Evolutionary conservation across 2,329 filamentous ascomycete species (phyloP).

Genomic region (Rhexocercosporidium sp.): DNA sequence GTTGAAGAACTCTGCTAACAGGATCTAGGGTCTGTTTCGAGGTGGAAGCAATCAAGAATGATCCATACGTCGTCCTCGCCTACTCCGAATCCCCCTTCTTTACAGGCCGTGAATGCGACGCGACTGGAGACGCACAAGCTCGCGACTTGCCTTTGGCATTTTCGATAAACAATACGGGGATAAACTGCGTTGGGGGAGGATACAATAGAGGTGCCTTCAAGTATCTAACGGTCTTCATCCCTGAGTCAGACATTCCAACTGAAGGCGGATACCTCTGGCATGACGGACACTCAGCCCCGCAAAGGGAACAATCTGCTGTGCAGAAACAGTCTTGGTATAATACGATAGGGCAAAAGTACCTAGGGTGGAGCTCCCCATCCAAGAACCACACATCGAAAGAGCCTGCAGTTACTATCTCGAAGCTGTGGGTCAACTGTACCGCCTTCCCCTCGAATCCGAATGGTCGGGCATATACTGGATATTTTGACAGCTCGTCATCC

Average conservation of each 20-base stretch:
- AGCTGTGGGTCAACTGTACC: slow-evolving; percentile 48
- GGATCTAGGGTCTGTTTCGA: slow-evolving; percentile 44
- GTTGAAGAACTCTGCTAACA: slow-evolving; percentile 7
- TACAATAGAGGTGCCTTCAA: slow-evolving; percentile 48
- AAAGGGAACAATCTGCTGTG: background rate
- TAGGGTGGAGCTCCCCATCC: slow-evolving; percentile 17
- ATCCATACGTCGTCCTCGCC: slow-evolving; percentile 43
- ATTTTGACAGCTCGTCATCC: slow-evolving; percentile 56
- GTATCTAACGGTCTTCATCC: slow-evolving; percentile 47
- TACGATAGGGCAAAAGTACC: slow-evolving; percentile 27
- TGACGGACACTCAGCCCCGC: slow-evolving; percentile 24
- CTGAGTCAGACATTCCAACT: slow-evolving; percentile 29
- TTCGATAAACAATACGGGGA: slow-evolving; percentile 39
- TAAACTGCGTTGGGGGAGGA: slow-evolving; percentile 43
- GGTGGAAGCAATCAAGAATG: slow-evolving; percentile 38
- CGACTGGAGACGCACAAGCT: slow-evolving; percentile 42
- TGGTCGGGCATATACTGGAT: slow-evolving; percentile 56
- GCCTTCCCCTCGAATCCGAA: slow-evolving; percentile 52
- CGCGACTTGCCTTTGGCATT: slow-evolving; percentile 43
- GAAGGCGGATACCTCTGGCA: slow-evolving; percentile 33
- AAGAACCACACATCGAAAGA: slow-evolving; percentile 26
- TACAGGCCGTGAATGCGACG: slow-evolving; percentile 43
- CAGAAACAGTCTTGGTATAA: slow-evolving; percentile 25
- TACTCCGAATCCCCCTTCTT: slow-evolving; percentile 47
- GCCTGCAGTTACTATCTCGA: slow-evolving; percentile 42